Percentiles rank a stretch among this genome's conserved stretches.
These are phyloP conservation scores for Phytophthora hybrid DNA, from an alignment of 352 stramenopile species.

Conservation along the genomic window DNA sequence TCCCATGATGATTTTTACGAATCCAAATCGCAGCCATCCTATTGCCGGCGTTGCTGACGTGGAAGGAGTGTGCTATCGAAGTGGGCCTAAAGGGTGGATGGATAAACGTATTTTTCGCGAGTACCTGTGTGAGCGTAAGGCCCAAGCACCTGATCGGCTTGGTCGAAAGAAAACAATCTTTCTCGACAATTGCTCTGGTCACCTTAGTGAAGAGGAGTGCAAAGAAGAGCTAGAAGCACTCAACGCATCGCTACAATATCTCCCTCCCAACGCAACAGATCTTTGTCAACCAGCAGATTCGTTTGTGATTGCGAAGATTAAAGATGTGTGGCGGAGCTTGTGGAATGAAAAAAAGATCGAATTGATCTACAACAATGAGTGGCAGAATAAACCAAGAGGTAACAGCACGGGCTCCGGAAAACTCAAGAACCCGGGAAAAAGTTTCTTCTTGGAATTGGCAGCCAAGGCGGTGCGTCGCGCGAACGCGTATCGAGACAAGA, in stretches of 20 bases:
- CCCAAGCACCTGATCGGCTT: background rate
- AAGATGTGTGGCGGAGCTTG: background rate
- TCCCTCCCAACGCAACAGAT: background rate
- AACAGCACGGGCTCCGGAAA: background rate
- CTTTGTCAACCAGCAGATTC: background rate
- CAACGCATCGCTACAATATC: background rate
- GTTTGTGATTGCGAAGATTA: background rate
- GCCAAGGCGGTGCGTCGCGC: background rate
- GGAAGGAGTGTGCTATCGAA: background rate
- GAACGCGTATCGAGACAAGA: background rate
- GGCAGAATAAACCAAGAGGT: background rate
- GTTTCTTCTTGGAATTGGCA: background rate
- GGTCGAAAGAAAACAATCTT: background rate
- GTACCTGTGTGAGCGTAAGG: background rate
- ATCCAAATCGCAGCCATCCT: background rate
- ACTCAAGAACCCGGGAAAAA: background rate
- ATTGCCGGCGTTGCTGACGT: background rate
- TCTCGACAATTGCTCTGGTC: background rate
- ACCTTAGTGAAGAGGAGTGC: background rate
- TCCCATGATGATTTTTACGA: background rate
- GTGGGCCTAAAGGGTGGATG: background rate
- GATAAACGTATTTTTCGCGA: too few species aligned
- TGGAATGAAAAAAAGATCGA: background rate
- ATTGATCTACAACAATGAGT: background rate
- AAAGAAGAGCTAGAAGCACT: background rate